These are phyloP conservation scores for Astragalus glycyphyllos DNA, from an alignment of 306 rosid species.

Conservation along the genomic window DNA sequence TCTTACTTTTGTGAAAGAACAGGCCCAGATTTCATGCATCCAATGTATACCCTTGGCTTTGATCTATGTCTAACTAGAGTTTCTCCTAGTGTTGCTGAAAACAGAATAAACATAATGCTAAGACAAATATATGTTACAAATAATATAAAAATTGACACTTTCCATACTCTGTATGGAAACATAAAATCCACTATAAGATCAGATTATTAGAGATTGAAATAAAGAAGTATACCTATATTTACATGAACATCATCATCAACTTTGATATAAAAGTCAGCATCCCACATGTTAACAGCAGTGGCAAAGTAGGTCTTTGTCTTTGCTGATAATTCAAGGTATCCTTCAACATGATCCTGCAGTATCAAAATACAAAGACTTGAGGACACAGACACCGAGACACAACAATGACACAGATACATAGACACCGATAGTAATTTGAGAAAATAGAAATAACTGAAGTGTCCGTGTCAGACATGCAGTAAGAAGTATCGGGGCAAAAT, in stretches of 20 bases:
- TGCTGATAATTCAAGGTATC: constrained; percentile 96
- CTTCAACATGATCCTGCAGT: constrained; percentile 94
- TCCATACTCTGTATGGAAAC: constrained; percentile 16
- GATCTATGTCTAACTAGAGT: constrained; percentile 86
- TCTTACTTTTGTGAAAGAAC: constrained; percentile 89
- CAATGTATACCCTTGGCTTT: constrained; percentile 79
- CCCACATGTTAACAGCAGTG: constrained; percentile 89
- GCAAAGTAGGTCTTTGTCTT: constrained; percentile 90
- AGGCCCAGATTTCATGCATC: constrained; percentile 99
- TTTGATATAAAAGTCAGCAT: constrained; percentile 96
- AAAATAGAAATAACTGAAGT: too few species aligned
- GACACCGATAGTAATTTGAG: too few species aligned
- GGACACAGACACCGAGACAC: too few species aligned
- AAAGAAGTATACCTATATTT: constrained; percentile 73
- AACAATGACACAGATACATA: too few species aligned
- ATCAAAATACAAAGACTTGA: constrained; percentile 24
- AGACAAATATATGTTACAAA: not conserved
- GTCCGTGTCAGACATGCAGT: too few species aligned
- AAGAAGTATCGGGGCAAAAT: too few species aligned
- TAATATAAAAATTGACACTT: not conserved
- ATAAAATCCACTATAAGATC: constrained; percentile 21
- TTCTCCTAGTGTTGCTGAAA: constrained; percentile 89
- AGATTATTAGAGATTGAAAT: constrained; percentile 4
- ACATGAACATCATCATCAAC: constrained; percentile 98
- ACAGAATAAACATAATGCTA: constrained; percentile 35